Evolutionary conservation across 2,329 filamentous ascomycete genomes (phyloP).

Genomic region (Talaromyces sp.): DNA sequence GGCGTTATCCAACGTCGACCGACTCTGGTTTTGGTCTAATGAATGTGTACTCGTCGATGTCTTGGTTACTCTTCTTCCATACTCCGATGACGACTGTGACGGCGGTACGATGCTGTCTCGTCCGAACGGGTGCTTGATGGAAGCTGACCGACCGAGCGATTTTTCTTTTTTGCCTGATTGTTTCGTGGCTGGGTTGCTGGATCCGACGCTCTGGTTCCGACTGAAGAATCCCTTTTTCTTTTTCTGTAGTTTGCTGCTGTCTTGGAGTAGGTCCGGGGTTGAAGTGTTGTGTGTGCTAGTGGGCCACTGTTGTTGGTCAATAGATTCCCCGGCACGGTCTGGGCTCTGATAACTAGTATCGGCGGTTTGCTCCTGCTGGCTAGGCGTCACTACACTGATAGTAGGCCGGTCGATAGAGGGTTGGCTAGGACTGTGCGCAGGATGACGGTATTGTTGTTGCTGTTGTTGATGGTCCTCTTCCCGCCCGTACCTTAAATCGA

Average conservation of each 20-base stretch:
- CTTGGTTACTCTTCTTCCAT: not conserved
- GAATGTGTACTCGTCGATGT: not conserved
- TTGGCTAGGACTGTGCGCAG: conserved; percentile 9
- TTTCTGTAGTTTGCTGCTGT: conserved; percentile 20
- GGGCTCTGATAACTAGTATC: conserved; percentile 20
- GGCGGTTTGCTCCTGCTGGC: conserved; percentile 9
- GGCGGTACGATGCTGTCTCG: not conserved
- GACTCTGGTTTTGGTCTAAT: not conserved
- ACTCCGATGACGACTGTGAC: not conserved
- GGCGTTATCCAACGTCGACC: not conserved
- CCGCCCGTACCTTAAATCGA: conserved; percentile 8
- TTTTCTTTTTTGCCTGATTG: not conserved
- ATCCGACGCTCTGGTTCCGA: conserved; percentile 18
- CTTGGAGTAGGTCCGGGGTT: conserved; percentile 14
- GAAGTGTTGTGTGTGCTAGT: conserved; percentile 14
- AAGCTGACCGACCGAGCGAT: conserved; percentile 14
- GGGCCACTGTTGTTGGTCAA: conserved; percentile 7
- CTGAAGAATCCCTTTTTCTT: conserved; percentile 19
- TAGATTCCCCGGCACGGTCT: conserved; percentile 23
- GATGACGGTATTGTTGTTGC: conserved; percentile 15
- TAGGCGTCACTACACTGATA: conserved; percentile 13
- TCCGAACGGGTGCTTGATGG: conserved; percentile 15
- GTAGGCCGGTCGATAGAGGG: conserved; percentile 11
- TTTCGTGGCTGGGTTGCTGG: conserved; percentile 9
- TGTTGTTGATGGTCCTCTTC: conserved; percentile 14